Evolutionary conservation across 441 rosid genomes (phyloP), one percentile per base, ranked within the genome.

Genomic region (Jatropha podagrica): DNA sequence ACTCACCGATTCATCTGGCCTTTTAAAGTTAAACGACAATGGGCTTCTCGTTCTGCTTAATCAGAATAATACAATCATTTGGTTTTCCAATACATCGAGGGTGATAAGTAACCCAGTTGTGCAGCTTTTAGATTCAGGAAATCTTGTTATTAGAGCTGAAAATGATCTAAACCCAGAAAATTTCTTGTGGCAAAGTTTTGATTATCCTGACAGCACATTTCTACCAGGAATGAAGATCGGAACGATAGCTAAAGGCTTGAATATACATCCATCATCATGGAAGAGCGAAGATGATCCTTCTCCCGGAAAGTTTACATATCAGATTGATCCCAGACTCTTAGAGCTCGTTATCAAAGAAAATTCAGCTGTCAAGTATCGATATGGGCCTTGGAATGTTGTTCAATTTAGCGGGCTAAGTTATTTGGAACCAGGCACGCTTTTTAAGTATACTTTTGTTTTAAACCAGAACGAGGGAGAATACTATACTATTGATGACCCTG

Each of bases 111-210:
- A 79, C 54, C 75, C 79, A 77, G 14, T 74, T 74, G 4, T 79
- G 83, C 1, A 41, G 76, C 40, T 80, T 88, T 5, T 14, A 0
- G 26, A 81, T 78, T 48, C 81, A 0, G 95, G 95, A 17, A 90
- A 87, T 79, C 71, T 90, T 0, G 68, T 77, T 2, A 72, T 91
- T 71, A 61, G 70, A 48, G 83, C 44, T 26, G 72, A 74, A 52
- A 7, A 59, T 42, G 80, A 51, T 4, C 80, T 72, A 27, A 65
- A 49, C 42, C 74, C 61, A 26, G 51, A 65, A 44, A 17, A 49
- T 5, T 44, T 61, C 18, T 27, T 85, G 26, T 93, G 96, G 97
- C 88, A 85, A 74, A 93, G 98, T 82, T 88, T 91, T 68, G 60
- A 88, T 2, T 15, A 88, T 55, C 92, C 97, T 42, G 85, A 89